Percentiles rank a stretch among this genome's conserved stretches.
Evolutionary conservation across 2,329 filamentous ascomycete species (phyloP).

Genomic region (Nakataea oryzae): DNA sequence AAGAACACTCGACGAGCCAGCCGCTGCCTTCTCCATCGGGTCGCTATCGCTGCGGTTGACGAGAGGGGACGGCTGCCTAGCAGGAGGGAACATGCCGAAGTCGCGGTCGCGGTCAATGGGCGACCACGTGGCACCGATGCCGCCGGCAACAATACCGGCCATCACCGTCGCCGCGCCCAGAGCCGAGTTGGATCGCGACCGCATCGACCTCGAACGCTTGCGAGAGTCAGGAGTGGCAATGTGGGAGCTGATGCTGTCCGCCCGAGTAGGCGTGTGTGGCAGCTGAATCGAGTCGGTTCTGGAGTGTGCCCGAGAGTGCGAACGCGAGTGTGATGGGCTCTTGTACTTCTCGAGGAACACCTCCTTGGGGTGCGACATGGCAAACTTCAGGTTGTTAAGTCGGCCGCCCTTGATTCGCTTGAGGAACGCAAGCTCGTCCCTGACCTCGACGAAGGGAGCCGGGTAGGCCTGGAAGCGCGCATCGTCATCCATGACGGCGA

Average conservation of each 20-base stretch:
- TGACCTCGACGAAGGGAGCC: conserved; percentile 61
- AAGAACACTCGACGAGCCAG: conserved; percentile 9
- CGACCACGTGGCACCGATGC: conserved; percentile 67
- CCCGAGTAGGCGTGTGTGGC: conserved; percentile 53
- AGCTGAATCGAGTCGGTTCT: conserved; percentile 26
- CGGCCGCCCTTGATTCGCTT: conserved; percentile 73
- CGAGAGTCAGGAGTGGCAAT: conserved; percentile 48
- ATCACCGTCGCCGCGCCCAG: conserved; percentile 68
- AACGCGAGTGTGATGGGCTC: conserved; percentile 54
- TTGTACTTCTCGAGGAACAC: conserved; percentile 51
- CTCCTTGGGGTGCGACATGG: conserved; percentile 65
- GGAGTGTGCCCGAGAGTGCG: conserved; percentile 54
- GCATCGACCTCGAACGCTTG: conserved; percentile 55
- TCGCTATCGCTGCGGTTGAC: conserved; percentile 17
- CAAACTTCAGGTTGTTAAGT: conserved; percentile 71
- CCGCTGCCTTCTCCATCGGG: not conserved
- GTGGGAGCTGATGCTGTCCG: conserved; percentile 35
- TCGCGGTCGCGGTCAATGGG: conserved; percentile 44
- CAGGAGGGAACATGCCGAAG: conserved; percentile 22
- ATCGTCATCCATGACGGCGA: conserved; percentile 57
- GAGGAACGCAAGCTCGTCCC: conserved; percentile 71
- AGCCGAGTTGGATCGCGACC: conserved; percentile 58
- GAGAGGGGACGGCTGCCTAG: conserved; percentile 18
- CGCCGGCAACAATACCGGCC: conserved; percentile 73
- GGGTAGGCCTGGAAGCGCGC: conserved; percentile 57